Percentiles rank a stretch among this genome's conserved stretches.
phyloP scores from a whole-genome alignment of 495 filamentous ascomycete species.

The Penicillium samsonianum region DNA sequence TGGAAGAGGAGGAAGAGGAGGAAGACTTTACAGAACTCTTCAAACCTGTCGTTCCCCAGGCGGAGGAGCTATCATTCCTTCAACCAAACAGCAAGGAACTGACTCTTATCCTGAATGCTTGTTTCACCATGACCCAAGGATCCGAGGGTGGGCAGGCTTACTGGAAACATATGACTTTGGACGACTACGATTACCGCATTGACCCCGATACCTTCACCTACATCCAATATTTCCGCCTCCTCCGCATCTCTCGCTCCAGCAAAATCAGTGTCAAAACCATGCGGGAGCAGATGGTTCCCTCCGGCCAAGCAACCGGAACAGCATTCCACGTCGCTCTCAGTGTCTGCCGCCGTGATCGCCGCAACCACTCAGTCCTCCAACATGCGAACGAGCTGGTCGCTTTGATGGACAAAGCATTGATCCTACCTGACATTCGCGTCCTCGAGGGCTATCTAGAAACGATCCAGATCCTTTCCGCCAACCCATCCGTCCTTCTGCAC shows the following conservation, averaged over 20 bases:
- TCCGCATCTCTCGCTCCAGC: conserved; percentile 64
- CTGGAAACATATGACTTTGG: conserved; percentile 68
- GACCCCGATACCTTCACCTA: conserved; percentile 70
- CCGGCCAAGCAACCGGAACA: conserved; percentile 40
- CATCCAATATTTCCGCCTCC: conserved; percentile 63
- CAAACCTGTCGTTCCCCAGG: conserved; percentile 29
- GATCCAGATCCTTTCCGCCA: conserved; percentile 24
- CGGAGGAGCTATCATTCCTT: conserved; percentile 27
- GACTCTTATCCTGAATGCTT: conserved; percentile 64
- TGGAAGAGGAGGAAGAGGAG: conserved; percentile 24
- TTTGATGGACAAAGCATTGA: conserved; percentile 48
- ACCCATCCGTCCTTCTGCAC: conserved; percentile 35
- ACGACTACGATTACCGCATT: conserved; percentile 45
- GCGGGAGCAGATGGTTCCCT: conserved; percentile 44
- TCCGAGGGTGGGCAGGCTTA: conserved; percentile 55
- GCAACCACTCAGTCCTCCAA: conserved; percentile 61
- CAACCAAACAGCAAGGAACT: conserved; percentile 66
- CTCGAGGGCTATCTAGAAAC: conserved; percentile 35
- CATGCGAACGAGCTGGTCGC: conserved; percentile 59
- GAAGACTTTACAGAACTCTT: conserved; percentile 41
- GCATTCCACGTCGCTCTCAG: conserved; percentile 72
- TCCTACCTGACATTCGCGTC: conserved; percentile 39
- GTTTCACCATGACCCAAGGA: conserved; percentile 40
- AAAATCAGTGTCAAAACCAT: conserved; percentile 54
- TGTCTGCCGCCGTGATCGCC: conserved; percentile 67